Conservation (phyloP, 2,329 filamentous ascomycete species). For the Simplicillium aogashimaense region DNA sequence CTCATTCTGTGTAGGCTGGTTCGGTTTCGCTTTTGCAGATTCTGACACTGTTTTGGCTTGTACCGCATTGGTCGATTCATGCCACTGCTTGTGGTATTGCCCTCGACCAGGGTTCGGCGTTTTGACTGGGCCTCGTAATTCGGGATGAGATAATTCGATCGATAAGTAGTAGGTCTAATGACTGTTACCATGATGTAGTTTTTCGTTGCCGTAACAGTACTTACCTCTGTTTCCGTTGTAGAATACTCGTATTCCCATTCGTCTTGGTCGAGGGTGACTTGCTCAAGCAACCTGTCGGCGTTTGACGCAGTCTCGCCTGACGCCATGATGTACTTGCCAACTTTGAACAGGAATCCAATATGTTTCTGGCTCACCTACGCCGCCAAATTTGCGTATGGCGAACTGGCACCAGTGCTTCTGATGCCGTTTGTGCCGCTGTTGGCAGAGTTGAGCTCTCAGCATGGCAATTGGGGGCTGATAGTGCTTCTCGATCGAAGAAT, state of each 20-base stretch:
- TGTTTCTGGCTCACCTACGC: too few species aligned
- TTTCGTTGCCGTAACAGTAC: not conserved
- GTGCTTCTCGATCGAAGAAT: too few species aligned
- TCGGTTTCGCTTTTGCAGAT: slow-evolving; percentile 3
- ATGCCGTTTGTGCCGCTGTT: too few species aligned
- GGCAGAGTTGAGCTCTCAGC: too few species aligned
- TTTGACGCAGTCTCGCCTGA: not conserved
- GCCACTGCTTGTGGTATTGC: slow-evolving; percentile 36
- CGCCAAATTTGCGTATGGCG: too few species aligned
- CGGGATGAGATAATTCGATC: slow-evolving; percentile 51
- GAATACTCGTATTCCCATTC: slow-evolving; percentile 64
- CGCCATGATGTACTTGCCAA: too few species aligned
- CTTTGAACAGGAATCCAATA: too few species aligned
- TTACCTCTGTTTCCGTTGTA: slow-evolving; percentile 50
- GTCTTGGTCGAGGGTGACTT: slow-evolving; percentile 31
- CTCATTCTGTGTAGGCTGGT: slow-evolving; percentile 16
- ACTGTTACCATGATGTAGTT: too few species aligned
- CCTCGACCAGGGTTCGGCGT: slow-evolving; percentile 28
- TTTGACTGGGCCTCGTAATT: slow-evolving; percentile 28
- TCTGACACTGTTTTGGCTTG: not conserved
- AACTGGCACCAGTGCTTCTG: too few species aligned
- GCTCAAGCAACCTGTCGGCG: slow-evolving; percentile 16
- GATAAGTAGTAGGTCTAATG: slow-evolving; percentile 53
- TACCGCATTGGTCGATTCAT: slow-evolving; percentile 13
- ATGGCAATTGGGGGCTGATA: too few species aligned